Conservation (phyloP, 2,329 filamentous ascomycete species). For the Botrytis hyacinthi region DNA sequence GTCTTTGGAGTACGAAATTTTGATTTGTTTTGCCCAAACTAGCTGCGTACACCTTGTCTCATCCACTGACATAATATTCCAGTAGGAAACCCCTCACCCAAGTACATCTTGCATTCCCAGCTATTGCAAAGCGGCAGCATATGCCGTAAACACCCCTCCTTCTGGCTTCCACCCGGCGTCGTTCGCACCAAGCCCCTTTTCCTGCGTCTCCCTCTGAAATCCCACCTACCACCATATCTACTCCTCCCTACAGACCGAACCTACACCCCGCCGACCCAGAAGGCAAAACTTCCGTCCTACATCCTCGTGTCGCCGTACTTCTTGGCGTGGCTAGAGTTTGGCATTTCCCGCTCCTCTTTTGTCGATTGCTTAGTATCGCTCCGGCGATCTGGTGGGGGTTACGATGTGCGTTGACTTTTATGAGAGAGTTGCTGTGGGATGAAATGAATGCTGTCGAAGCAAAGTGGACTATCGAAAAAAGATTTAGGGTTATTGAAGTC, state of each 20-base stretch:
- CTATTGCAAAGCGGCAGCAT: constrained; percentile 39
- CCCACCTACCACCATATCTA: constrained; percentile 14
- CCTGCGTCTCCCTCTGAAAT: constrained; percentile 14
- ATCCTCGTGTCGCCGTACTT: constrained; percentile 75
- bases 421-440: constrained; percentile 59
- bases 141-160: constrained; percentile 36
- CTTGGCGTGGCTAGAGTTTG: constrained; percentile 70
- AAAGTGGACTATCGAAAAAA: constrained; percentile 47
- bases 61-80: not conserved
- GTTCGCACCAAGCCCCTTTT: constrained; percentile 21
- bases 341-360: constrained; percentile 70
- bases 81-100: not conserved
- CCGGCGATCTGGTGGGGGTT: constrained; percentile 72
- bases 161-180: constrained; percentile 37
- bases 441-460: constrained; percentile 41
- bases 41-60: not conserved
- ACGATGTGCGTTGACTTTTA: constrained; percentile 64
- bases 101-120: constrained; percentile 13
- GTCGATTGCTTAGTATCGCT: constrained; percentile 68
- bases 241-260: constrained; percentile 27
- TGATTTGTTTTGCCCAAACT: not conserved
- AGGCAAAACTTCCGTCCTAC: constrained; percentile 50
- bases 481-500: constrained; percentile 64
- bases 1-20: not conserved
- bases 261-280: constrained; percentile 33